phyloP scores from a whole-genome alignment of 1,284 basidiomycete genomes.

The Bondarzewia mesenterica region DNA sequence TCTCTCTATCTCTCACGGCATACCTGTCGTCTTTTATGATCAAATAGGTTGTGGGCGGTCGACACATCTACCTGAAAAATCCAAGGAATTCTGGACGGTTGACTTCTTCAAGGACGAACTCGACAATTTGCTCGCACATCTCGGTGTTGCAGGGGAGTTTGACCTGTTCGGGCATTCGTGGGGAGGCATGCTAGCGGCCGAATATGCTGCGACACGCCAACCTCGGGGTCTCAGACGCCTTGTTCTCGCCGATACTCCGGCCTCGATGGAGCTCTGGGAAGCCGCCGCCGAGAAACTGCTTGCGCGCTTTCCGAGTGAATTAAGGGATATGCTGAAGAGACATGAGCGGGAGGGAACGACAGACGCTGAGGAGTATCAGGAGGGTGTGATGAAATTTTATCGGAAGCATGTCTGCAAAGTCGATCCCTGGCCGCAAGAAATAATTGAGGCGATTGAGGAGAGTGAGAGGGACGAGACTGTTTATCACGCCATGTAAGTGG shows the following conservation, averaged over 20 bases:
- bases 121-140: constrained; percentile 19
- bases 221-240: constrained; percentile 20
- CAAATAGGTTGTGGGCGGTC: constrained; percentile 23
- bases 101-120: constrained; percentile 26
- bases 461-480: constrained; percentile 16
- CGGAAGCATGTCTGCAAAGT: constrained; percentile 16
- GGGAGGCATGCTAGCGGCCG: constrained; percentile 22
- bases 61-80: constrained; percentile 23
- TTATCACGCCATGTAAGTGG: constrained; percentile 12
- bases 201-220: constrained; percentile 16
- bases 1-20: constrained; percentile 13
- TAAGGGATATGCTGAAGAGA: constrained; percentile 14
- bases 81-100: constrained; percentile 21
- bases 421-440: constrained; percentile 16
- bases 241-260: constrained; percentile 18
- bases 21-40: constrained; percentile 26
- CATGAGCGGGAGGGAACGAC: constrained; percentile 14
- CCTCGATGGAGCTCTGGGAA: constrained; percentile 15
- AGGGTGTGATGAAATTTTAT: constrained; percentile 16
- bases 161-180: constrained; percentile 25
- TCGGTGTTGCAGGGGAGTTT: constrained; percentile 18
- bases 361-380: constrained; percentile 16
- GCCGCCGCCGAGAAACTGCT: constrained; percentile 13
- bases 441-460: constrained; percentile 10
- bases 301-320: constrained; percentile 15